Evolutionary conservation across 176 grass and related monocot species (phyloP).

Genomic region (Carex littledalei): DNA sequence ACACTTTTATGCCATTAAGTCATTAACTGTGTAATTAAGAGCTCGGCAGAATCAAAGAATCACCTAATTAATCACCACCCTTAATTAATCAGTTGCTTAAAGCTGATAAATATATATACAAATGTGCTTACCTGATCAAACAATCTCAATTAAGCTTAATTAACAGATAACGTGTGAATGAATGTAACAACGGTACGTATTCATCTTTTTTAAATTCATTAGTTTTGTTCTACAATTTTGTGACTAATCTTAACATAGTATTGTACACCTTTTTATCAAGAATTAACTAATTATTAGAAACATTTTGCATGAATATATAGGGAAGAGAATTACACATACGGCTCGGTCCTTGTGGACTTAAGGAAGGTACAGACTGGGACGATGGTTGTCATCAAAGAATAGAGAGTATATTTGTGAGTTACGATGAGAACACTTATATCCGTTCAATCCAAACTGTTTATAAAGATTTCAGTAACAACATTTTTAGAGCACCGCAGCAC

Average conservation of each 20-base stretch:
- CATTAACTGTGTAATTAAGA: no score
- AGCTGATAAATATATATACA: no score
- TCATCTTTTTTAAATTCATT: no score
- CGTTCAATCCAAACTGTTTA: constrained; percentile 18
- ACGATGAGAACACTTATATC: background rate
- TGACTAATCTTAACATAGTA: background rate
- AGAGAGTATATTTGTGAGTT: constrained; percentile 21
- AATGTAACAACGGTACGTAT: no score
- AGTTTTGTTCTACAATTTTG: no score
- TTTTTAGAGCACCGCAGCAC: background rate
- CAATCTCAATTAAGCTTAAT: no score
- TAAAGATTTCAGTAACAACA: background rate
- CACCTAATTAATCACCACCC: no score
- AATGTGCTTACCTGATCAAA: no score
- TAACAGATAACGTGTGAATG: no score
- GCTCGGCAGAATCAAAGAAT: no score
- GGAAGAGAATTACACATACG: constrained; percentile 15
- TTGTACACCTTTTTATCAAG: background rate
- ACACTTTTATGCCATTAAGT: no score
- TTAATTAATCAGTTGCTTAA: no score
- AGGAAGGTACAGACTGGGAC: constrained; percentile 9
- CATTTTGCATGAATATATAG: constrained; percentile 2
- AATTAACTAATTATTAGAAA: background rate
- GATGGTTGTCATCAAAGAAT: constrained; percentile 19
- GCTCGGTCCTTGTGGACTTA: background rate